Evolutionary conservation across 2,329 filamentous ascomycete genomes (phyloP), one percentile per base, ranked within the genome.

Genomic region (Xylogone sp.): DNA sequence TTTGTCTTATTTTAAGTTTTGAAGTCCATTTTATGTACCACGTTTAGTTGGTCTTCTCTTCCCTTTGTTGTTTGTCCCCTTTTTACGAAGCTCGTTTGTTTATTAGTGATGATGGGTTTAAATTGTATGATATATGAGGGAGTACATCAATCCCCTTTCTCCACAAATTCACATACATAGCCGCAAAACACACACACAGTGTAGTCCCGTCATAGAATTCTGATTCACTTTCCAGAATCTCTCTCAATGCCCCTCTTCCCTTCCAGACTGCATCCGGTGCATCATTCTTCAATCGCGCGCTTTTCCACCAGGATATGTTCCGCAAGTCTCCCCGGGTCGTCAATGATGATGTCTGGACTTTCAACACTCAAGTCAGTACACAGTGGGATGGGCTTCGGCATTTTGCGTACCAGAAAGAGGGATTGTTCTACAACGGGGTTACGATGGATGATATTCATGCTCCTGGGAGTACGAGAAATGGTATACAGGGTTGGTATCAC

Each of bases 301-400:
- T 71, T 2, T 82, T 87, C 60, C 70, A 79, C 53, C 75, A 81
- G 58, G 64, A 78, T 16, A 64, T 83, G 21, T 71, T 76, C 51
- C 69, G 74, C 43, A 82, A 81, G 65, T 63, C 70, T 2, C 76
- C 77, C 2, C 66, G 74, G 16, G 68, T 71, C 5, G 76, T 84
- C 29, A 83, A 86, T 61, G 82, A 85, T 61, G 81, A 85, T 63
- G 66, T 77, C n/a, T 77, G 78, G 74, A 74, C 71, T 1, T 79
- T 82, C 60, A 83, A 83, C 64, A 75, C 78, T 1, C 79, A 82
- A 64, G 71, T 71, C 7, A 77, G 74, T 45, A 76, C 71, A 48
- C 79, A 82, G 62, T 82, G 77, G 77, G 78, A 81, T 54, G 76
- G 77, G 0, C 60, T 79, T n/a, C 69, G 77, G 12, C 75, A 79